Evolutionary conservation across 805 yeast genomes (phyloP).

Genomic region (Ogataea zsoltii): DNA sequence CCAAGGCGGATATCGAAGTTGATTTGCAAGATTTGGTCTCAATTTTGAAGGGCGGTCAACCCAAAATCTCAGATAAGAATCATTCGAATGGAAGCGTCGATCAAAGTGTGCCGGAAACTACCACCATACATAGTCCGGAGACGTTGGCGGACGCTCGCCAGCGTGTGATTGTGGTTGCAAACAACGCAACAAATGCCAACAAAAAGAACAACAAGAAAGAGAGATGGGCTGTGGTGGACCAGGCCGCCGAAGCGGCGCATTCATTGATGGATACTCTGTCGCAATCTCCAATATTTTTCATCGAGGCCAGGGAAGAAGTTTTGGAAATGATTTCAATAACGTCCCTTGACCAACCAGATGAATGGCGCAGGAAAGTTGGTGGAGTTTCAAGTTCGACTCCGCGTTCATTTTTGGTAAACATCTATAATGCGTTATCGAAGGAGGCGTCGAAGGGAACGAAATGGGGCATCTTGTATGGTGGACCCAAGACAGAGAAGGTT

Average conservation of each 20-base stretch:
- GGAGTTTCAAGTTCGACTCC: conserved; percentile 80
- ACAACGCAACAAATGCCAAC: conserved; percentile 78
- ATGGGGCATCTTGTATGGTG: conserved; percentile 77
- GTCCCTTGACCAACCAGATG: conserved; percentile 73
- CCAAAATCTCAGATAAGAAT: conserved; percentile 11
- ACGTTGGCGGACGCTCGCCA: conserved; percentile 37
- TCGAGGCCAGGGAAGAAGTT: conserved; percentile 83
- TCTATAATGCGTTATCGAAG: conserved; percentile 69
- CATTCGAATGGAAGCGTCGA: background rate
- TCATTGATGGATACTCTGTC: conserved; percentile 54
- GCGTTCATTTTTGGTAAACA: conserved; percentile 72
- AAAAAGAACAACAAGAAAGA: conserved; percentile 75
- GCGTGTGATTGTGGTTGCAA: conserved; percentile 66
- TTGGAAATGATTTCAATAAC: conserved; percentile 80
- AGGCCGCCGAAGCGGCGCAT: conserved; percentile 61
- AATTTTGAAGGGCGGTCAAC: conserved; percentile 34
- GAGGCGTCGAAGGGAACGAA: conserved; percentile 71
- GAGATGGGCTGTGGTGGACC: conserved; percentile 74
- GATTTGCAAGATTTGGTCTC: conserved; percentile 65
- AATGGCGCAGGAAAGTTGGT: conserved; percentile 81
- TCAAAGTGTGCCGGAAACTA: background rate
- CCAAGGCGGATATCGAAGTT: conserved; percentile 68
- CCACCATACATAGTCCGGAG: conserved; percentile 11
- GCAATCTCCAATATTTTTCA: conserved; percentile 69
- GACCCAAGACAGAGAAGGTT: conserved; percentile 76